Conservation (phyloP, 306 rosid species). For the Dalbergia oliveri region DNA sequence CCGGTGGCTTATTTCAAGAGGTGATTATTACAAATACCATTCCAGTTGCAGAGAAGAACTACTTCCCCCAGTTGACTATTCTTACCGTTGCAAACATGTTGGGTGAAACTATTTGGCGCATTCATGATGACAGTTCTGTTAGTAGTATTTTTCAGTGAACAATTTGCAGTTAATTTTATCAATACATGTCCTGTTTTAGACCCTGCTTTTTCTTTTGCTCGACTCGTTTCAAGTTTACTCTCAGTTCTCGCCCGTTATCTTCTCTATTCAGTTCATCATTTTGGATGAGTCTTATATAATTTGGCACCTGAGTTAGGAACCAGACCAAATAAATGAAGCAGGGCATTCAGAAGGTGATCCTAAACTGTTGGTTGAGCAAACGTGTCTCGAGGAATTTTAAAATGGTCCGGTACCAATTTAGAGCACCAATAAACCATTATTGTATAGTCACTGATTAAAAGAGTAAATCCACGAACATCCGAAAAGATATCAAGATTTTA, state of each 20-base stretch:
- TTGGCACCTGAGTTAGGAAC: no score
- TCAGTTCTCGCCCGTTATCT: no score
- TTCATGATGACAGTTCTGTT: slow-evolving; percentile 88
- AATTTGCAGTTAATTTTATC: slow-evolving; percentile 30
- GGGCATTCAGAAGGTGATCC: no score
- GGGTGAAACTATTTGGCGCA: slow-evolving; percentile 99
- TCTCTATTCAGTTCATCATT: background rate
- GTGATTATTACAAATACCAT: slow-evolving; percentile 92
- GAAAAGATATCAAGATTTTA: no score
- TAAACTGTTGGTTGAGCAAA: no score
- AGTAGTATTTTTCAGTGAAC: slow-evolving; percentile 86
- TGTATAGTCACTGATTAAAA: no score
- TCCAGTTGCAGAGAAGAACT: slow-evolving; percentile 80
- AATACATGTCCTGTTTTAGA: slow-evolving; percentile 14
- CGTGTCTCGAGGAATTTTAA: no score
- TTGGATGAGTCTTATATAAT: background rate
- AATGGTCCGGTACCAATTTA: no score
- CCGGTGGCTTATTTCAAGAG: slow-evolving; percentile 90
- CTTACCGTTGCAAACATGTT: slow-evolving; percentile 90
- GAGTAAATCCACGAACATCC: no score
- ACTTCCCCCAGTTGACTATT: slow-evolving; percentile 91
- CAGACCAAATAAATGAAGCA: no score
- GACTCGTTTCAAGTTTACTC: no score
- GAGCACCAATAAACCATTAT: no score
- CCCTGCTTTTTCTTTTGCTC: background rate